Percentiles rank a stretch among this genome's conserved stretches.
phyloP scores from a whole-genome alignment of 306 rosid genomes.

The Quercus alba region DNA sequence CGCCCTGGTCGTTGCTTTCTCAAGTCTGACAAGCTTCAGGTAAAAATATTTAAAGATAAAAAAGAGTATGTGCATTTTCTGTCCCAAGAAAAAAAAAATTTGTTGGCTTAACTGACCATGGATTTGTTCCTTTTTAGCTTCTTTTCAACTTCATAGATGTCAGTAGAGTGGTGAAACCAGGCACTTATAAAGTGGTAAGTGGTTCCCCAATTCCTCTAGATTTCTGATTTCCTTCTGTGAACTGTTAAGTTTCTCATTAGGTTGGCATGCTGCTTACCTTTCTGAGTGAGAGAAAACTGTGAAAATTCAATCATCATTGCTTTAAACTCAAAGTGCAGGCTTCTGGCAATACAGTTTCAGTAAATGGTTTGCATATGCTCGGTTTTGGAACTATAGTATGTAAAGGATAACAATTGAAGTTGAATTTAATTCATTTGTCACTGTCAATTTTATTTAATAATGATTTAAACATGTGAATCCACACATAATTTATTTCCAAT shows the following conservation, averaged over 20 bases:
- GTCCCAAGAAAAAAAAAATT: neutral
- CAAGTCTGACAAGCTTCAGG: conserved; percentile 81
- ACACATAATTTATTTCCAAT: neutral
- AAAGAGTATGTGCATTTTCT: neutral
- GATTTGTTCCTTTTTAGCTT: conserved; percentile 37
- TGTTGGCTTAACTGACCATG: conserved; percentile 21
- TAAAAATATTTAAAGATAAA: conserved; percentile 18
- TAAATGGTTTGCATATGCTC: neutral
- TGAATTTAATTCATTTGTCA: neutral
- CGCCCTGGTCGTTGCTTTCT: conserved; percentile 64
- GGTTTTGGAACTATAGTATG: neutral
- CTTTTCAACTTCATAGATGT: conserved; percentile 68
- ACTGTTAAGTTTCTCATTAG: neutral
- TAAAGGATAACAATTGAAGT: neutral
- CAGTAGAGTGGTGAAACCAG: conserved; percentile 47
- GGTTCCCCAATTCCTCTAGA: conserved; percentile 12
- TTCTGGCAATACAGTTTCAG: neutral
- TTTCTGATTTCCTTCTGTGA: conserved; percentile 13
- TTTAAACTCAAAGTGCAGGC: neutral
- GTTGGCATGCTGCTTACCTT: conserved; percentile 1
- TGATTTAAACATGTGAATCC: neutral
- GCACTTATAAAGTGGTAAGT: conserved; percentile 76
- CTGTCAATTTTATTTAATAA: neutral
- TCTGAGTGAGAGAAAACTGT: neutral
- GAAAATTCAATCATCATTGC: neutral